phyloP scores from a whole-genome alignment of 1,139 yeast species.

The Nakaseomyces delphensis region DNA sequence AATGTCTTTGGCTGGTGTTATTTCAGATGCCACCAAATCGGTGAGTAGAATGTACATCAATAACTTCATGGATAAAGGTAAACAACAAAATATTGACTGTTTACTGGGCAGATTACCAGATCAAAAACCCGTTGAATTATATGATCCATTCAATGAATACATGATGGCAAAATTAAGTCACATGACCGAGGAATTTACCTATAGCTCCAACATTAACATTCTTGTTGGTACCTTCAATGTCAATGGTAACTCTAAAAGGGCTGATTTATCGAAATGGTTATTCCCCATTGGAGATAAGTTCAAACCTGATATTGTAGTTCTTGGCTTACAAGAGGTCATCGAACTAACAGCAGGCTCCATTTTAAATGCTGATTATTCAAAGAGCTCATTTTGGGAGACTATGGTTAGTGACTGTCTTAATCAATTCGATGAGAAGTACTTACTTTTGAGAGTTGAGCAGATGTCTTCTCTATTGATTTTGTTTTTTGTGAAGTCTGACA shows the following conservation, averaged over 20 bases:
- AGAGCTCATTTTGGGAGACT: constrained; percentile 57
- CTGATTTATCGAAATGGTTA: constrained; percentile 68
- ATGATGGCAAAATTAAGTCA: constrained; percentile 56
- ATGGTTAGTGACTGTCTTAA: constrained; percentile 50
- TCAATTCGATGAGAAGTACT: constrained; percentile 42
- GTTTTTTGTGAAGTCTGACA: constrained; percentile 53
- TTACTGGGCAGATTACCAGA: constrained; percentile 72
- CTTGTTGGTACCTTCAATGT: constrained; percentile 85
- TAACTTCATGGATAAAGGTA: constrained; percentile 85
- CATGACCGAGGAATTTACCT: constrained; percentile 48
- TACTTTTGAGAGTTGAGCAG: constrained; percentile 71
- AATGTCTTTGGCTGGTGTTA: constrained; percentile 92
- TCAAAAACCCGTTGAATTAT: constrained; percentile 61
- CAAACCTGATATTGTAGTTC: constrained; percentile 59
- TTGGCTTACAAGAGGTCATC: constrained; percentile 89
- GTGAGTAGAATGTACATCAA: constrained; percentile 92
- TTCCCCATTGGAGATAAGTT: constrained; percentile 56
- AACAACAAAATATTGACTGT: constrained; percentile 80
- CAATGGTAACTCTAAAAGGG: constrained; percentile 51
- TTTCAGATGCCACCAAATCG: constrained; percentile 92
- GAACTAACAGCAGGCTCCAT: constrained; percentile 87
- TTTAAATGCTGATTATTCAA: constrained; percentile 57
- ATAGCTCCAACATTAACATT: constrained; percentile 49
- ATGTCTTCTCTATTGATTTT: constrained; percentile 76
- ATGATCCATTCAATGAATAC: constrained; percentile 82